Evolutionary conservation across 2,329 filamentous ascomycete species (phyloP).

Genomic region (Colletotrichum truncatum): DNA sequence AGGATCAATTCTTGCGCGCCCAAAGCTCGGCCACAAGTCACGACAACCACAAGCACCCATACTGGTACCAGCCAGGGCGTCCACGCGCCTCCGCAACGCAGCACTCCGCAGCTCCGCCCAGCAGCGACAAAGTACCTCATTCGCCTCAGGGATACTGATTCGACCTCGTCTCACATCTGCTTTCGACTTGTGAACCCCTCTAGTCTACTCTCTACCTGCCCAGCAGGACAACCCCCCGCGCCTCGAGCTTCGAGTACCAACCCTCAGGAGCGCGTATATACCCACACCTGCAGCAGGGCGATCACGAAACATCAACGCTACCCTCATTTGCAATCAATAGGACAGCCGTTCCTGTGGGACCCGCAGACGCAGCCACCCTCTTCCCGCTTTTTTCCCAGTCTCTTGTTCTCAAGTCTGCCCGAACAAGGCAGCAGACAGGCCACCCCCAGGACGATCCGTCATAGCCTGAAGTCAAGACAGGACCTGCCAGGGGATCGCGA

Average conservation of each 20-base stretch:
- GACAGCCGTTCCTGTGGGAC: conserved; percentile 41
- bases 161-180: conserved; percentile 20
- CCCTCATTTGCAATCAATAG: conserved; percentile 21
- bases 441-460: conserved; percentile 42
- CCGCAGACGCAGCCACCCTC: conserved; percentile 46
- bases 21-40: conserved; percentile 24
- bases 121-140: conserved; percentile 15
- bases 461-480: conserved; percentile 53
- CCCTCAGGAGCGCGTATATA: conserved; percentile 28
- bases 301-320: conserved; percentile 30
- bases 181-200: conserved; percentile 15
- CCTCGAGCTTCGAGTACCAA: conserved; percentile 27
- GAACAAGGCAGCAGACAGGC: conserved; percentile 38
- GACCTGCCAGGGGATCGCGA: conserved; percentile 42
- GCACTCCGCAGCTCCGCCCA: conserved; percentile 24
- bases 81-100: conserved; percentile 22
- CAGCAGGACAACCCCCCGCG: conserved; percentile 16
- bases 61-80: conserved; percentile 23
- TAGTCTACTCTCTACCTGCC: conserved; percentile 1
- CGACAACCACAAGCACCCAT: conserved; percentile 8
- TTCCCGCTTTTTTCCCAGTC: conserved; percentile 38
- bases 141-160: conserved; percentile 23
- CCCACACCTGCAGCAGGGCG: conserved; percentile 31
- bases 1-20: conserved; percentile 18
- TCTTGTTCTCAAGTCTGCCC: conserved; percentile 34